Percentiles rank a stretch among this genome's conserved stretches.
Evolutionary conservation across 1,284 basidiomycete genomes (phyloP).

Genomic region (Rhodotorula sp.): DNA sequence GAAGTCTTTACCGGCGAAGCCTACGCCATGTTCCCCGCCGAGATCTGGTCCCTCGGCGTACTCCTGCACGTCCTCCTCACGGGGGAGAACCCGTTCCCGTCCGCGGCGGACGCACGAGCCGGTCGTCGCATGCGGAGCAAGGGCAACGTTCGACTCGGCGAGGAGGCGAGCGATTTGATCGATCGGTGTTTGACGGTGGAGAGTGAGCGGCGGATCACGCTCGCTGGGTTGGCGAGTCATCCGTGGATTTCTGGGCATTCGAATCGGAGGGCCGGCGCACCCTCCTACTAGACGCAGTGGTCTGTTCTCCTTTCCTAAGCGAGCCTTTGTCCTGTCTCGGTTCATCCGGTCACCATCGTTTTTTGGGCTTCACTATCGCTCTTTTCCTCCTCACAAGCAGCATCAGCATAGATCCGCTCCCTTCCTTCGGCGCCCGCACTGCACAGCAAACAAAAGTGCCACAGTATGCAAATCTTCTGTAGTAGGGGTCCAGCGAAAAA

Average conservation of each 20-base stretch:
- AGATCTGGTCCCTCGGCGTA: conserved; percentile 87
- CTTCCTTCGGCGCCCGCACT: no score
- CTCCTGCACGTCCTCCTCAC: conserved; percentile 80
- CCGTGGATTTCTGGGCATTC: conserved; percentile 44
- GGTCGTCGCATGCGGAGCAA: conserved; percentile 51
- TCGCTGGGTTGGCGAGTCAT: conserved; percentile 43
- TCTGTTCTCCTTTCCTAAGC: not conserved
- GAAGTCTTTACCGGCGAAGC: conserved; percentile 73
- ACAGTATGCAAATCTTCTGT: no score
- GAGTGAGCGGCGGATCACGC: conserved; percentile 41
- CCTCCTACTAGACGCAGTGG: not conserved
- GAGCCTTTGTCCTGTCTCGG: no score
- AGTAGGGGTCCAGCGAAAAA: no score
- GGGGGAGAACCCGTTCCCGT: conserved; percentile 76
- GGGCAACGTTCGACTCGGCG: conserved; percentile 37
- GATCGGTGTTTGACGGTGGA: conserved; percentile 46
- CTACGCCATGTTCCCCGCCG: conserved; percentile 66
- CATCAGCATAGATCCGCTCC: not conserved
- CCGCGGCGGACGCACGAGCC: conserved; percentile 62
- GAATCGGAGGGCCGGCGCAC: not conserved
- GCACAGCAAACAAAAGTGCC: no score
- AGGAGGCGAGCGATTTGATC: conserved; percentile 41
- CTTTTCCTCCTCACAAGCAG: not conserved
- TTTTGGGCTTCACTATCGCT: not conserved
- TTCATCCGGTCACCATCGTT: not conserved